Evolutionary conservation across 495 filamentous ascomycete species (phyloP).

Genomic region (Glarea lozoyensis): DNA sequence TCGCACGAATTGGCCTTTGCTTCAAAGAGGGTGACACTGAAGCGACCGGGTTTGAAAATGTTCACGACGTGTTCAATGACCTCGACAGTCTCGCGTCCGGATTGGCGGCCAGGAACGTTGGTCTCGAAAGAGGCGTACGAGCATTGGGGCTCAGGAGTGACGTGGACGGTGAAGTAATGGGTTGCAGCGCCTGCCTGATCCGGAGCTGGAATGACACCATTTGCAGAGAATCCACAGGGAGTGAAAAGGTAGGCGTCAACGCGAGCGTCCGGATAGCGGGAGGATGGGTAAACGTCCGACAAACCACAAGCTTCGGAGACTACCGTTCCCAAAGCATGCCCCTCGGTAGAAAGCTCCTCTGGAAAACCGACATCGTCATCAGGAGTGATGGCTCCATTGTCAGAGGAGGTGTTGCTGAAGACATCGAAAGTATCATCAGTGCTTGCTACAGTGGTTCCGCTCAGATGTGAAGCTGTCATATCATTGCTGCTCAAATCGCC

Average conservation of each 20-base stretch:
- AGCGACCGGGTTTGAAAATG: conserved; percentile 94
- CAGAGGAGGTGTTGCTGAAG: conserved; percentile 65
- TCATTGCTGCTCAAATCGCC: conserved; percentile 38
- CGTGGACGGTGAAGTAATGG: conserved; percentile 98
- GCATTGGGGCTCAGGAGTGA: conserved; percentile 94
- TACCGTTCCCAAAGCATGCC: conserved; percentile 85
- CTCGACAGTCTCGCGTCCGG: conserved; percentile 78
- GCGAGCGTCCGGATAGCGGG: conserved; percentile 82
- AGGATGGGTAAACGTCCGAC: conserved; percentile 78
- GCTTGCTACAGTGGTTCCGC: conserved; percentile 20
- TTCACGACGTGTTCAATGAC: conserved; percentile 87
- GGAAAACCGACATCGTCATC: conserved; percentile 49
- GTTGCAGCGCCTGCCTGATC: conserved; percentile 47
- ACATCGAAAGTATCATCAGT: conserved; percentile 61
- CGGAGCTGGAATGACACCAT: conserved; percentile 86
- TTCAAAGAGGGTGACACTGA: conserved; percentile 96
- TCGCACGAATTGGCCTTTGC: conserved; percentile 53
- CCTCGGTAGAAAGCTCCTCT: conserved; percentile 79
- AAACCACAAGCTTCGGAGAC: conserved; percentile 89
- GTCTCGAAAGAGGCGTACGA: conserved; percentile 99
- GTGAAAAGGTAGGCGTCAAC: conserved; percentile 96
- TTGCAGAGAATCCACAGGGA: conserved; percentile 96
- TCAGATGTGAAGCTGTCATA: conserved; percentile 23
- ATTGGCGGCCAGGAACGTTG: conserved; percentile 88
- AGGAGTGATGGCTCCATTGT: conserved; percentile 51